These are phyloP conservation scores for Voacanga thouarsii DNA, from an alignment of 257 asterid species.

Conservation along the genomic window DNA sequence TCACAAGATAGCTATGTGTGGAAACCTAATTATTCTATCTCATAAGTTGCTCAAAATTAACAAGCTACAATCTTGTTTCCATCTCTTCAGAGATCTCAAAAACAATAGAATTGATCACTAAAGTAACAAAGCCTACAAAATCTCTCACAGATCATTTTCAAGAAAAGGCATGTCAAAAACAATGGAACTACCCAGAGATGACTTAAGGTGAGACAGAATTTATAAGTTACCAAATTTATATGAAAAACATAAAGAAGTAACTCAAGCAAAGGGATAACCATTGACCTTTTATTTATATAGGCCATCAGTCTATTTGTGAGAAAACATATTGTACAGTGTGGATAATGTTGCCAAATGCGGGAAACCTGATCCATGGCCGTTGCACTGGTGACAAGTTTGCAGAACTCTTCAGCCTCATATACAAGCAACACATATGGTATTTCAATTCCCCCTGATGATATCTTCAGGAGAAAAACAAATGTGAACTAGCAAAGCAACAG, in stretches of 20 bases:
- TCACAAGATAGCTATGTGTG: neutral
- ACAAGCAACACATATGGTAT: slow-evolving; percentile 61
- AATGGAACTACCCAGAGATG: neutral
- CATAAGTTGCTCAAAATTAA: neutral
- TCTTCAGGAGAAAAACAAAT: slow-evolving; percentile 41
- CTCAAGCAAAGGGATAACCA: slow-evolving; percentile 9
- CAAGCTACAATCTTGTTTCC: neutral
- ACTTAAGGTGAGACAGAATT: neutral
- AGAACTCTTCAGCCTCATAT: slow-evolving; percentile 89
- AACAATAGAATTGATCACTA: neutral
- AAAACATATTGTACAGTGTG: slow-evolving; percentile 75
- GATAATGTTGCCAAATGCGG: slow-evolving; percentile 57
- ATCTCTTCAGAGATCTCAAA: neutral
- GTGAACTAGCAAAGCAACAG: neutral
- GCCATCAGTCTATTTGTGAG: slow-evolving; percentile 77
- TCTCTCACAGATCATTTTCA: neutral
- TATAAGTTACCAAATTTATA: neutral
- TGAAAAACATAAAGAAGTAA: neutral
- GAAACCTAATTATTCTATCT: neutral
- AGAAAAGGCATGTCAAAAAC: neutral
- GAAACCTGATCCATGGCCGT: slow-evolving; percentile 60
- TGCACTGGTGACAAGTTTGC: slow-evolving; percentile 52
- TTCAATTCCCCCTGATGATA: slow-evolving; percentile 42
- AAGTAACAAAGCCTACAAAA: neutral
- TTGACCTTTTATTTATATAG: slow-evolving; percentile 76